These are phyloP conservation scores for Capsicum chinense DNA, from an alignment of 257 asterid genomes.

Conservation along the genomic window DNA sequence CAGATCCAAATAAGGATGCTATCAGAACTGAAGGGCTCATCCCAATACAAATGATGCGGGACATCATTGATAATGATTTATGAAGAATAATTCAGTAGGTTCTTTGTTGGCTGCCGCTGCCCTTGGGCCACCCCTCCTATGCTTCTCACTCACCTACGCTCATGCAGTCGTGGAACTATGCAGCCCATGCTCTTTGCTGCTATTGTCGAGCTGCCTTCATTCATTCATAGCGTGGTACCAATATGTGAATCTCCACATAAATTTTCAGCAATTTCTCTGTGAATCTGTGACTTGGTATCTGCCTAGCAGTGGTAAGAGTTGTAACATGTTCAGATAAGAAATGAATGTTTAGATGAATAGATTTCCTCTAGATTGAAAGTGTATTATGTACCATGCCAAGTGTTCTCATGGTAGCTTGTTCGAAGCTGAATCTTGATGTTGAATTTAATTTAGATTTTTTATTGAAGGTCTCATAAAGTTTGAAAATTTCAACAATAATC, in stretches of 20 bases:
- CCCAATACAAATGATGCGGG: slow-evolving; percentile 90
- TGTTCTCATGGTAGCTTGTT: background rate
- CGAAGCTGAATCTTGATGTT: no score
- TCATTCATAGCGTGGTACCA: background rate
- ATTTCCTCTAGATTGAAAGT: background rate
- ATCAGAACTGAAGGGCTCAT: slow-evolving; percentile 96
- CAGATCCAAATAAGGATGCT: slow-evolving; percentile 87
- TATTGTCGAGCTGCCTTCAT: background rate
- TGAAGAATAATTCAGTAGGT: slow-evolving; percentile 38
- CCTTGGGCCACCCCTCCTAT: no score
- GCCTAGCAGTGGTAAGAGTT: background rate
- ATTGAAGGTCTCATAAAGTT: no score
- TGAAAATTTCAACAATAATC: background rate
- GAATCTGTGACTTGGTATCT: background rate
- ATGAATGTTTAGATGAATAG: background rate
- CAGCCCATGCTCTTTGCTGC: background rate
- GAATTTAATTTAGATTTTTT: no score
- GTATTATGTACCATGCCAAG: background rate
- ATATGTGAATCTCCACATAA: slow-evolving; percentile 1
- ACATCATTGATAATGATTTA: slow-evolving; percentile 81
- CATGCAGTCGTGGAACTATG: background rate
- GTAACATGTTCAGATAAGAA: slow-evolving; percentile 19
- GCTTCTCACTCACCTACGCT: no score
- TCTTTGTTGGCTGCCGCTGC: background rate
- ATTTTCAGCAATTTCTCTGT: background rate